Percentiles rank a stretch among this genome's conserved stretches.
Conservation (phyloP, 2,329 filamentous ascomycete species). For the Trichoderma sp. region DNA sequence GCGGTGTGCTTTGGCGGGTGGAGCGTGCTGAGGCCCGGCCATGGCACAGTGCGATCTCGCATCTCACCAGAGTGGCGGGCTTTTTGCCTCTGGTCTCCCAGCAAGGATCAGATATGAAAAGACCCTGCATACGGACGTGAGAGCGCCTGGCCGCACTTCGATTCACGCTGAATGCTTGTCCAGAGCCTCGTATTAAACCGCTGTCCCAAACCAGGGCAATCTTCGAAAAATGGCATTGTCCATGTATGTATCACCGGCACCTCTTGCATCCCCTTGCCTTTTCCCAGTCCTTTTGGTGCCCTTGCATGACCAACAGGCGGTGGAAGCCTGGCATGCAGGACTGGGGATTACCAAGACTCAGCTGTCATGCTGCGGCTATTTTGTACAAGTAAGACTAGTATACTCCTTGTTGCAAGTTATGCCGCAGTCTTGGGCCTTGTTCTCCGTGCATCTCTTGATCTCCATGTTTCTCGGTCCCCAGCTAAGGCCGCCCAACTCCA, state of each 20-base stretch:
- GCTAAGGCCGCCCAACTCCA: neutral
- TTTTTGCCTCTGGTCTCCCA: neutral
- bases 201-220: neutral
- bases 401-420: neutral
- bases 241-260: neutral
- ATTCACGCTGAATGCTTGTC: neutral
- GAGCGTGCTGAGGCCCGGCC: neutral
- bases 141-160: neutral
- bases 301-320: neutral
- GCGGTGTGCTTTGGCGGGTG: neutral
- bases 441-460: neutral
- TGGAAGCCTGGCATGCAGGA: neutral
- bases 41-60: constrained; percentile 9
- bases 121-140: neutral
- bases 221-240: neutral
- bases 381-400: neutral
- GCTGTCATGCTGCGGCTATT: neutral
- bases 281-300: neutral
- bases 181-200: neutral
- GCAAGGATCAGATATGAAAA: neutral
- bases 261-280: neutral
- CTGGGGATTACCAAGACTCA: neutral
- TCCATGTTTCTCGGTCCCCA: neutral
- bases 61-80: neutral
- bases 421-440: neutral